phyloP scores from a whole-genome alignment of 352 stramenopile genomes.

The Thalassiosira livingstoniorum region DNA sequence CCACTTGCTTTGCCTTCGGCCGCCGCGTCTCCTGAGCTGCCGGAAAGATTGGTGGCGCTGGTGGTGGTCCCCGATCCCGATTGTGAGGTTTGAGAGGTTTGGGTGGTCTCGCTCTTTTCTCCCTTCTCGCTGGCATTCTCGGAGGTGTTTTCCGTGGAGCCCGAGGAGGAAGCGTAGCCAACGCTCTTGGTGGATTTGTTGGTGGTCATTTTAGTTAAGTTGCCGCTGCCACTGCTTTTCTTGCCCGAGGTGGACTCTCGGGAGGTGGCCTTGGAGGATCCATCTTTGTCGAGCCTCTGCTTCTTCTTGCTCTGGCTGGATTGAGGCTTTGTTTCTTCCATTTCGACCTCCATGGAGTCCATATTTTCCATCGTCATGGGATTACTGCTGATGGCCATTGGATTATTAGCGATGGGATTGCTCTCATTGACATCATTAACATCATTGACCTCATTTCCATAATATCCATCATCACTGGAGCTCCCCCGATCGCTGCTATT shows the following conservation, averaged over 20 bases:
- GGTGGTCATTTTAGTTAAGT: too few species aligned
- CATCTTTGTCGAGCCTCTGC: neutral
- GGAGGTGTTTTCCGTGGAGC: neutral
- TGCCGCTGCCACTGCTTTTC: neutral
- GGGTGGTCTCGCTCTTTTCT: slow-evolving; percentile 3
- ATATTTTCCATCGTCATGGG: neutral
- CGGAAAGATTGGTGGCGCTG: neutral
- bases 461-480: neutral
- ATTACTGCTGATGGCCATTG: neutral
- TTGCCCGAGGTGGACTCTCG: neutral
- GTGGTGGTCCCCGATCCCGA: too few species aligned
- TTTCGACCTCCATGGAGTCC: neutral
- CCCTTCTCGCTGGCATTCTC: neutral
- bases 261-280: neutral
- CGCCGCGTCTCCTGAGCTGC: neutral
- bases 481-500: neutral
- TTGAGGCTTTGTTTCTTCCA: neutral
- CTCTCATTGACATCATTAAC: too few species aligned
- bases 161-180: neutral
- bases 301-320: neutral
- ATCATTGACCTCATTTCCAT: too few species aligned
- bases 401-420: neutral
- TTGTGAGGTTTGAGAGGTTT: too few species aligned
- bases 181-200: neutral
- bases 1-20: neutral